Evolutionary conservation across 306 rosid species (phyloP).

Genomic region (Acacia confusa): DNA sequence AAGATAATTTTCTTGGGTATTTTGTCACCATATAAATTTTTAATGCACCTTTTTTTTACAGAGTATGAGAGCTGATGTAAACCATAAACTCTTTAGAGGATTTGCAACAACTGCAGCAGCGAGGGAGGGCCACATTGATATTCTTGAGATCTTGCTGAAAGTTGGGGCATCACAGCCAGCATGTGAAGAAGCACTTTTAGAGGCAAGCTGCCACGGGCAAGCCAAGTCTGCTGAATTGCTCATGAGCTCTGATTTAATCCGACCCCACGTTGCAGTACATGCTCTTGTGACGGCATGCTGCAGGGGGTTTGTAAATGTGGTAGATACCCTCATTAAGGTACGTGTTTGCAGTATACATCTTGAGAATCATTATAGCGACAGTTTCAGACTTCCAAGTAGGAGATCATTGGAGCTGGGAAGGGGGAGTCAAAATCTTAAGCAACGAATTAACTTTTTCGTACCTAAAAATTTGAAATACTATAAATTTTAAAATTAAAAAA

Average conservation of each 20-base stretch:
- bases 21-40: constrained; percentile 20
- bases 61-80: constrained; percentile 85
- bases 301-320: constrained; percentile 80
- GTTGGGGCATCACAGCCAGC: constrained; percentile 96
- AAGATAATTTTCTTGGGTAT: not conserved
- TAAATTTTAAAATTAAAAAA: not conserved
- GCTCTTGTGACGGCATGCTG: constrained; percentile 84
- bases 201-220: constrained; percentile 84
- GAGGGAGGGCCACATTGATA: constrained; percentile 77
- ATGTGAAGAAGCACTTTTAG: constrained; percentile 92
- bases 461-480: not conserved
- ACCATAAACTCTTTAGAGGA: constrained; percentile 91
- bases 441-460: not conserved
- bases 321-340: constrained; percentile 73
- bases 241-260: constrained; percentile 83
- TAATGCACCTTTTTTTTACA: constrained; percentile 32
- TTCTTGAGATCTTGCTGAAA: constrained; percentile 77
- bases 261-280: constrained; percentile 75
- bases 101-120: constrained; percentile 91
- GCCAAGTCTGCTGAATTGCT: constrained; percentile 68
- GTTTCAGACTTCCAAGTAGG: not conserved
- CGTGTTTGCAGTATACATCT: constrained; percentile 20
- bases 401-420: not conserved
- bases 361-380: not conserved
- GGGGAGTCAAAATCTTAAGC: not conserved